These are phyloP conservation scores for Excoecaria cochinchinensis DNA, from an alignment of 345 rosid genomes.

Conservation along the genomic window DNA sequence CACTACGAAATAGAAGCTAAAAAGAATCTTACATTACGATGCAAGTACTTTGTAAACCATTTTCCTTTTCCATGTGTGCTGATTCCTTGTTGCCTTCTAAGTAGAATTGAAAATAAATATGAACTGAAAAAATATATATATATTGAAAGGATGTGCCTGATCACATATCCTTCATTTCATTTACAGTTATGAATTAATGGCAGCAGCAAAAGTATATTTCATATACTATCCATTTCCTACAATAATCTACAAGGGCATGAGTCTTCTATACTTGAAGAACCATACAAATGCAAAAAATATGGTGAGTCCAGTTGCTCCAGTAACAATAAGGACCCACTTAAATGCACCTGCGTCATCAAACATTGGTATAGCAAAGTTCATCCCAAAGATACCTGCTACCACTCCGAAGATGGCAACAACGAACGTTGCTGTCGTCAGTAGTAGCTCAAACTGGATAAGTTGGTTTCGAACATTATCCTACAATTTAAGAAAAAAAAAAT, in stretches of 20 bases:
- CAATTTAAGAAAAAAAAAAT: constrained; percentile 6
- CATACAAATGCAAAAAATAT: constrained; percentile 79
- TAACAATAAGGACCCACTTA: constrained; percentile 80
- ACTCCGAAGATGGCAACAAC: constrained; percentile 97
- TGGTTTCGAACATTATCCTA: constrained; percentile 98
- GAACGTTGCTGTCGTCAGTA: constrained; percentile 86
- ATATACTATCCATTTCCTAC: neutral
- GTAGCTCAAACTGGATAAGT: constrained; percentile 92
- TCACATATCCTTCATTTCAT: neutral
- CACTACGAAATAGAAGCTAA: no score
- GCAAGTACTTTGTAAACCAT: no score
- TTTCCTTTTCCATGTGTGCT: no score
- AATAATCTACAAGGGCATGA: constrained; percentile 63
- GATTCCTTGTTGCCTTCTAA: neutral
- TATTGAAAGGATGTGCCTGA: neutral
- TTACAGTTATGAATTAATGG: neutral
- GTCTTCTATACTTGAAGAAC: constrained; percentile 90
- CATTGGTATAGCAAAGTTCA: constrained; percentile 72
- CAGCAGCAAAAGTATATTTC: neutral
- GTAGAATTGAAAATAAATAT: neutral
- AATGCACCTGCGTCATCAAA: constrained; percentile 71
- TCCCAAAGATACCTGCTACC: constrained; percentile 94
- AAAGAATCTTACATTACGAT: no score
- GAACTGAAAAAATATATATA: neutral
- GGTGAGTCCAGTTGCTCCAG: constrained; percentile 57